These are phyloP conservation scores for Aspergillus funiculosus DNA, from an alignment of 495 filamentous ascomycete genomes.

Conservation along the genomic window DNA sequence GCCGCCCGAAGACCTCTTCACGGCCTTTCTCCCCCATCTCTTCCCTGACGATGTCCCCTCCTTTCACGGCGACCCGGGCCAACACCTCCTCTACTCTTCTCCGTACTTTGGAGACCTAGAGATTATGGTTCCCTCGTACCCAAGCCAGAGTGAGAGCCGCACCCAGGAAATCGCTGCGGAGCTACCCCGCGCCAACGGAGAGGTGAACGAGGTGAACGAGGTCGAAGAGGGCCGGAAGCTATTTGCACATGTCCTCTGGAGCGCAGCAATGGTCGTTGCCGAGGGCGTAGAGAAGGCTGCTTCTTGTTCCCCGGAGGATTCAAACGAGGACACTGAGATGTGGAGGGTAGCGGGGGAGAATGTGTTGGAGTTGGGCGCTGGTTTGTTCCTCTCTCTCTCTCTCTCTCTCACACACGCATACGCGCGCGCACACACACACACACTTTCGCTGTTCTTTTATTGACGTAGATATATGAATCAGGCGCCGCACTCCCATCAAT, in stretches of 20 bases:
- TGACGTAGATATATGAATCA: conserved; percentile 18
- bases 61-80: conserved; percentile 68
- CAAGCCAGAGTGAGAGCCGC: conserved; percentile 21
- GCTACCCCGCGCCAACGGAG: conserved; percentile 16
- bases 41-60: conserved; percentile 70
- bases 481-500: conserved; percentile 74
- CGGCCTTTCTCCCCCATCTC: conserved; percentile 57
- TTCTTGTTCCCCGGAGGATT: not conserved
- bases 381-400: conserved; percentile 36
- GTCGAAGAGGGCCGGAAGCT: conserved; percentile 54
- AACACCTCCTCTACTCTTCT: conserved; percentile 61
- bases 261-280: conserved; percentile 65
- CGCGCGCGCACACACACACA: too few species aligned
- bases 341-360: conserved; percentile 50
- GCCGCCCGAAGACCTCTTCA: conserved; percentile 66
- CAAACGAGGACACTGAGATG: conserved; percentile 20
- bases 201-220: conserved; percentile 22
- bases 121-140: conserved; percentile 41
- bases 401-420: not conserved
- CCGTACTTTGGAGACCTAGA: conserved; percentile 50
- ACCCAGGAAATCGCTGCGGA: conserved; percentile 18
- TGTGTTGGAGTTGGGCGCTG: conserved; percentile 58
- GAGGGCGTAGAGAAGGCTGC: conserved; percentile 55
- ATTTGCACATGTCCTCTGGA: conserved; percentile 86
- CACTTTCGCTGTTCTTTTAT: too few species aligned